Base-by-base conservation (phyloP, 2,329 filamentous ascomycete genomes). In the Zopfia rhizophila region DNA sequence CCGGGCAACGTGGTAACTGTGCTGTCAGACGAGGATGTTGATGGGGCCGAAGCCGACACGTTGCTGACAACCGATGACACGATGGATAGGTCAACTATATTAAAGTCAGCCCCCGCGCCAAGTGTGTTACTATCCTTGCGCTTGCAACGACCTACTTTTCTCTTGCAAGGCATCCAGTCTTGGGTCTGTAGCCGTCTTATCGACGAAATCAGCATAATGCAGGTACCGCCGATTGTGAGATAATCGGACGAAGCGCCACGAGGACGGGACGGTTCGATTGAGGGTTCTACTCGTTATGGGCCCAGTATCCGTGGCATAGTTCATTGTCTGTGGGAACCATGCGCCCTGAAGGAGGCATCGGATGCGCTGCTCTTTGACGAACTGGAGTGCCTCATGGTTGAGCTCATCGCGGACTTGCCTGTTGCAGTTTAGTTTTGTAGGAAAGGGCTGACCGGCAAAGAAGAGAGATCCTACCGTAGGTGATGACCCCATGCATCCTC, bases 11-110 rank as follows among this genome's bases (percentile, higher is more conserved):
- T 65, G 50, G 79, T 79, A 21, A 78, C 69, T 3, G 78, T 80
- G 40, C 74, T 75, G 33, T 75, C 73, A 30, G 75, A 78, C 21
- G 75, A 73, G 27, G 75, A 64, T 30, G 80, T 75, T 29, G 81
- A 80, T 25, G 71, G 72, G 32, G 73, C 70, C 23, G 83, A 79
- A 6, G 88, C 84, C 23, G 89, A 91, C 42, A 97, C 89, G 65
- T 97, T 97, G 56, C 91, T 96, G 49, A 95, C 90, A 7, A 99
- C 93, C 1, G 91, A 96, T 56, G 90, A 96, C 65, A 97, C 90
- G 43, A 84, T 88, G 54, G 86, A 85, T 30, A 97, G 82, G 71
- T 97, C 93, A 54, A 97, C 80, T 82, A 46, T 23, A 56, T 46
- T 45, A 47, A 44, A 37, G 58, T 69, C 57, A 70, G 65, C 60